Base-by-base conservation (phyloP, 352 stramenopile genomes). In the Globisporangium polare region DNA sequence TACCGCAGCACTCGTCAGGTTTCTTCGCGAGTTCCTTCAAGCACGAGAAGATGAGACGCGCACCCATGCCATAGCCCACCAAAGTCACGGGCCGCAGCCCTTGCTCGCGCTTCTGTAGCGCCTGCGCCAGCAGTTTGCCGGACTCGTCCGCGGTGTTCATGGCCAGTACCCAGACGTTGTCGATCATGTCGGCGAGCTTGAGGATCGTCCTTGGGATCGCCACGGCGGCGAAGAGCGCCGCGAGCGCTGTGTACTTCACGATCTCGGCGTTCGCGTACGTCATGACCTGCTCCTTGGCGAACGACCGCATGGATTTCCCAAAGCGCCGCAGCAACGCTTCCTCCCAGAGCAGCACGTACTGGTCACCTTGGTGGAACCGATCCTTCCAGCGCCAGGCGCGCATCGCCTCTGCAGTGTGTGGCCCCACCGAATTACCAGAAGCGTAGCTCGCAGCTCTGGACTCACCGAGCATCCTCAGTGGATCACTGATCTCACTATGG, bases 21-120 rank as follows among this genome's bases (percentile, higher is more conserved):
- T 64, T 73, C 60, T 90, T 83, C 5, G 85, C 79, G 39, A 98
- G 68, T 55, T 93, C 77, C 62, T 96, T 94, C 24, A 98, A 65
- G 47, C 90, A 97, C 22, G 88, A 80, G 41, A 96, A 95, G 43
- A 98, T 93, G 12, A 98, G 45, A 7, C 92, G 71, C 4, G 89
- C 92, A 33, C 92, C 92, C 77, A 97, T 94, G 17, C 85, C 88
- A 49, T 96, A 96, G 0, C 90, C 92, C 27, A 98, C 62, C 20
- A 98, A 72, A 0, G 88, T 97, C 31, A 97, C 90, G 0, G 92
- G 92, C 26, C 87, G 84, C 7, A 95, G 58, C 9, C 82, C 82
- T 50, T 93, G 84, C 50, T 94, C 82, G 20, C 79, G 78, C 22
- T 77, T 72, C 1, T 77, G 71, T 18, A 95, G 59, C n/a, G 74